Percentiles rank a stretch among this genome's conserved stretches.
Evolutionary conservation across 2,329 filamentous ascomycete species (phyloP).

Genomic region (Delphinella strobiligena): DNA sequence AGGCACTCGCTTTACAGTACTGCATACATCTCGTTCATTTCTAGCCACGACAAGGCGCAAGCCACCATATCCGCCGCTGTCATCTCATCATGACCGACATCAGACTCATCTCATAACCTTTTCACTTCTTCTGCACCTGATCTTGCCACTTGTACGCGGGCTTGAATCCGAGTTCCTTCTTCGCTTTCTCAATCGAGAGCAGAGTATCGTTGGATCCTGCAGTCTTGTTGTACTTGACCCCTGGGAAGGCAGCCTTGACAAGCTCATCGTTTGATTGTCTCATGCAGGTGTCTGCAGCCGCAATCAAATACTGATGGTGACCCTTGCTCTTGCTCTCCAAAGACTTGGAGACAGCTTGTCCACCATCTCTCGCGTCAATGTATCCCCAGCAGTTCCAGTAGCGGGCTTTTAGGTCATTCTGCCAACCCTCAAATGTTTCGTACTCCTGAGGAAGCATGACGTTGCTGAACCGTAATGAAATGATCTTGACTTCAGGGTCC

Average conservation of each 20-base stretch:
- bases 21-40: no score
- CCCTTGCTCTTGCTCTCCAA: conserved; percentile 12
- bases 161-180: conserved; percentile 14
- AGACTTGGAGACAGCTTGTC: conserved; percentile 12
- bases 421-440: conserved; percentile 12
- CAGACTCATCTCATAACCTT: no score
- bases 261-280: conserved; percentile 14
- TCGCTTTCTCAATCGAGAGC: conserved; percentile 15
- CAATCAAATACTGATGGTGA: conserved; percentile 14
- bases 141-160: conserved; percentile 15
- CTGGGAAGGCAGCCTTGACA: conserved; percentile 13
- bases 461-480: conserved; percentile 15
- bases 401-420: conserved; percentile 13
- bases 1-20: no score
- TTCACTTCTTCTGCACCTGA: no score
- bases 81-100: no score
- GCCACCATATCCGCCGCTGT: no score
- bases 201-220: conserved; percentile 11
- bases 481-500: conserved; percentile 14
- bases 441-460: conserved; percentile 16
- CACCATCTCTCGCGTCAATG: conserved; percentile 14
- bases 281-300: conserved; percentile 14
- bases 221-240: conserved; percentile 13
- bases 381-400: conserved; percentile 17
- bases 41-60: no score